Percentiles rank a stretch among this genome's conserved stretches.
These are phyloP conservation scores for Aspergillus fijiensis DNA, from an alignment of 2,329 filamentous ascomycete genomes.

Conservation along the genomic window DNA sequence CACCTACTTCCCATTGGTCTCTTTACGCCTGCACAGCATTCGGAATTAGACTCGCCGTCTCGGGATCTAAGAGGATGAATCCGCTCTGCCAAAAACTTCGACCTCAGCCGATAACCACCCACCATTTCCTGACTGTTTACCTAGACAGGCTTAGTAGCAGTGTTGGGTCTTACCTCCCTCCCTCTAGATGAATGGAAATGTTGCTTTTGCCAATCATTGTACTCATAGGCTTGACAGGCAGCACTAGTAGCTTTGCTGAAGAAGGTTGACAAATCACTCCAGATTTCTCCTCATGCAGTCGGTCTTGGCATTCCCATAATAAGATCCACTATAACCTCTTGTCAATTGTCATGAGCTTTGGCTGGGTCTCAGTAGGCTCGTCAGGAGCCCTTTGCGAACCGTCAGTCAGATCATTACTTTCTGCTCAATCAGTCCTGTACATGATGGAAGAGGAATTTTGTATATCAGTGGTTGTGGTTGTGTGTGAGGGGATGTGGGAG, in stretches of 20 bases:
- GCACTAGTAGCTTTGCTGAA: not conserved
- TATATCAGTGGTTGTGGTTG: not conserved
- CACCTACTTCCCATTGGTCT: not conserved
- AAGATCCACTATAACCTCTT: not conserved
- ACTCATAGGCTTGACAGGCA: slow-evolving; percentile 2
- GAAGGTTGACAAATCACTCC: slow-evolving; percentile 4
- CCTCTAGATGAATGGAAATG: not conserved
- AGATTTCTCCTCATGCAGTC: not conserved
- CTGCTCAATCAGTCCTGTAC: not conserved
- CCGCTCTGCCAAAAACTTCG: not conserved
- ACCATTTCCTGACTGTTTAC: not conserved
- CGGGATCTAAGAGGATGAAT: not conserved
- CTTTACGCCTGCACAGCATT: not conserved
- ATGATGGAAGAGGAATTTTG: not conserved
- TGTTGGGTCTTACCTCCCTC: not conserved
- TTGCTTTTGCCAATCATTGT: not conserved
- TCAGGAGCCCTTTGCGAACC: not conserved
- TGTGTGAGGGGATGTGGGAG: not conserved
- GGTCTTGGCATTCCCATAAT: not conserved
- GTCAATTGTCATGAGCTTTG: not conserved
- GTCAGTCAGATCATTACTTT: not conserved
- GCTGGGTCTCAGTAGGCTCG: not conserved
- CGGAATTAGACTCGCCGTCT: not conserved
- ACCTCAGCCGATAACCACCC: not conserved
- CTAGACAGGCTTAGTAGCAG: not conserved